Percentiles rank a stretch among this genome's conserved stretches.
Conservation (phyloP, 2,329 filamentous ascomycete species). For the Aspergillus sp. region DNA sequence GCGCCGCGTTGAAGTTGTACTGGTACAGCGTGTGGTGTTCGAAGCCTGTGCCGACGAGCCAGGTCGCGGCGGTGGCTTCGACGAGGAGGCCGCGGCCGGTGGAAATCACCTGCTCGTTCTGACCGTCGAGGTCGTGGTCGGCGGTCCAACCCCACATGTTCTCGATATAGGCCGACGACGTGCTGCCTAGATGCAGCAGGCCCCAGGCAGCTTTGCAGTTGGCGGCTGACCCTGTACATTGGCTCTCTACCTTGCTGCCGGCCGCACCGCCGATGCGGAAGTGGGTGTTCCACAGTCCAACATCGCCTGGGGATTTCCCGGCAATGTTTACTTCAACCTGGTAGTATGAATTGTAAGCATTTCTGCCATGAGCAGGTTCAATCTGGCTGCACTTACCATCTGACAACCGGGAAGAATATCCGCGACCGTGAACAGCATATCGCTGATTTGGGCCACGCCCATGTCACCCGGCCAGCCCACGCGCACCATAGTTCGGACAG, state of each 20-base stretch:
- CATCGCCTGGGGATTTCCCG: slow-evolving; percentile 46
- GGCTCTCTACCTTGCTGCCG: slow-evolving; percentile 37
- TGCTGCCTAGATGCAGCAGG: slow-evolving; percentile 50
- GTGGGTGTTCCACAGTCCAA: slow-evolving; percentile 51
- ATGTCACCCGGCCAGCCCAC: slow-evolving; percentile 52
- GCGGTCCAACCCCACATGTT: slow-evolving; percentile 53
- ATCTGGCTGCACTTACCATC: slow-evolving; percentile 24
- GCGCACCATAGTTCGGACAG: slow-evolving; percentile 49
- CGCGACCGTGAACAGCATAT: slow-evolving; percentile 52
- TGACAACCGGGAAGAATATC: slow-evolving; percentile 46
- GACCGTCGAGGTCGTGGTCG: slow-evolving; percentile 49
- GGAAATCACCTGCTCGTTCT: slow-evolving; percentile 27
- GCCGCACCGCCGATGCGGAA: slow-evolving; percentile 49
- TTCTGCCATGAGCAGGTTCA: background rate
- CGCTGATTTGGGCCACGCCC: slow-evolving; percentile 50
- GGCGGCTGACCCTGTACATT: slow-evolving; percentile 33
- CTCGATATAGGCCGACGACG: slow-evolving; percentile 53
- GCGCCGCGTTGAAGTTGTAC: slow-evolving; percentile 45
- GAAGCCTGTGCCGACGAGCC: slow-evolving; percentile 47
- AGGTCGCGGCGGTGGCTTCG: slow-evolving; percentile 43
- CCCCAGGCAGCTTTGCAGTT: slow-evolving; percentile 50
- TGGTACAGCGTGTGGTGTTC: slow-evolving; percentile 51
- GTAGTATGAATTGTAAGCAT: background rate
- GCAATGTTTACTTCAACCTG: slow-evolving; percentile 52
- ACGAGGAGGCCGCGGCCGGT: slow-evolving; percentile 42